A percentile compares a stretch with the other conserved stretches of the same genome.
These are phyloP conservation scores for Beta corolliflora DNA, from an alignment of 179 eudicot species.

Conservation along the genomic window DNA sequence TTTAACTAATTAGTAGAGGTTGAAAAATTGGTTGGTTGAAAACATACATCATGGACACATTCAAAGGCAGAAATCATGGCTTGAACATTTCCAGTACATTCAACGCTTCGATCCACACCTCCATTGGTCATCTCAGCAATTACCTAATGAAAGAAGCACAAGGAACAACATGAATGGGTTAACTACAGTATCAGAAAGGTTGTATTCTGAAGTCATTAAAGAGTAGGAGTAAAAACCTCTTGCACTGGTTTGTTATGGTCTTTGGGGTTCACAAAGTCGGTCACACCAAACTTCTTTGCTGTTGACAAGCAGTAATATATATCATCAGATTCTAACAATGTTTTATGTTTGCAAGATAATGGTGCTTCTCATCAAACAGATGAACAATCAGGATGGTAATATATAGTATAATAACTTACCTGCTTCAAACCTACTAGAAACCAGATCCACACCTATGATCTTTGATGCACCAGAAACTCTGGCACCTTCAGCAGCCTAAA, in stretches of 20 bases:
- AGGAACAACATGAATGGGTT: not conserved
- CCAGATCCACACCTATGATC: slow-evolving; percentile 50
- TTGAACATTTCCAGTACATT: slow-evolving; percentile 70
- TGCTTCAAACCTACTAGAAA: slow-evolving; percentile 45
- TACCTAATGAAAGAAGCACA: slow-evolving; percentile 36
- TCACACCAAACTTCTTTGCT: slow-evolving; percentile 52
- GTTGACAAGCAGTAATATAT: slow-evolving; percentile 4
- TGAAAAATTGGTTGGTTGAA: not conserved
- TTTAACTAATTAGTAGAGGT: not conserved
- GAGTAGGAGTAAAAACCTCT: slow-evolving; percentile 34
- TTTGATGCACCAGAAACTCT: slow-evolving; percentile 56
- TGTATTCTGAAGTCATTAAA: not conserved
- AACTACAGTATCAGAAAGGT: not conserved
- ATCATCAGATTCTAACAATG: not conserved
- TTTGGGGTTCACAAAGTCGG: slow-evolving; percentile 69
- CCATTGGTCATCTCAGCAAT: slow-evolving; percentile 83
- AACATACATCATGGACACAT: slow-evolving; percentile 81
- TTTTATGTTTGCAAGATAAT: not conserved
- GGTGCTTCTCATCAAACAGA: not conserved
- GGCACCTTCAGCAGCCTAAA: slow-evolving; percentile 58
- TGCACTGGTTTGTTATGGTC: slow-evolving; percentile 67
- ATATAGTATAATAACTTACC: slow-evolving; percentile 25
- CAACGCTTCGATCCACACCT: slow-evolving; percentile 74
- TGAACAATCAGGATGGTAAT: not conserved
- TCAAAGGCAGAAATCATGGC: slow-evolving; percentile 90